Evolutionary conservation across 208 protist species (phyloP).

Genomic region (Spongospora subterranea): DNA sequence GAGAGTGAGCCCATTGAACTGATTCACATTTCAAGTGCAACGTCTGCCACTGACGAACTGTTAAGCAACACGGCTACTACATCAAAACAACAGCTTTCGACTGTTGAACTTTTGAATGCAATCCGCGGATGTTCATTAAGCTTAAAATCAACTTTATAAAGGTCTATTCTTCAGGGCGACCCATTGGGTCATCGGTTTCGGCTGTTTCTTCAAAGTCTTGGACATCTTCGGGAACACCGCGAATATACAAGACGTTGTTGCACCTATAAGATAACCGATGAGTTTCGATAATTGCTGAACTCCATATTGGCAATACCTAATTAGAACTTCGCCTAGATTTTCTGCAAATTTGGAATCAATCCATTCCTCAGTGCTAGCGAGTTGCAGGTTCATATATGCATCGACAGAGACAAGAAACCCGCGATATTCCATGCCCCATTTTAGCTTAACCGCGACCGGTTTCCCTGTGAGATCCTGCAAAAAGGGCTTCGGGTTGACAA

Average conservation of each 20-base stretch:
- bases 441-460: constrained; percentile 93
- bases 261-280: constrained; percentile 69
- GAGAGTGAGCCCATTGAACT: no score
- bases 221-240: constrained; percentile 77
- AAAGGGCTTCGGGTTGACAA: constrained; percentile 89
- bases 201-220: constrained; percentile 57
- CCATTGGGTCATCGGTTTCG: constrained; percentile 59
- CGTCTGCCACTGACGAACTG: no score
- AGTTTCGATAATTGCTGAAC: constrained; percentile 20
- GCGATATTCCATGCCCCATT: constrained; percentile 97
- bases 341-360: constrained; percentile 82
- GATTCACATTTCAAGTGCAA: no score
- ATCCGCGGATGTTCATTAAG: not conserved
- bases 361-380: constrained; percentile 84
- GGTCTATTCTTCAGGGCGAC: constrained; percentile 24
- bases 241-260: constrained; percentile 86
- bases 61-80: no score
- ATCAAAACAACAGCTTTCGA: no score
- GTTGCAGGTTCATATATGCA: constrained; percentile 92
- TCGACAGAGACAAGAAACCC: constrained; percentile 90
- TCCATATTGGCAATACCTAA: constrained; percentile 69
- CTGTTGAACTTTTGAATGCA: not conserved
- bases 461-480: constrained; percentile 89
- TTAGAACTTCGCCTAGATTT: constrained; percentile 86
- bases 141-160: not conserved